These are phyloP conservation scores for Trichoderma brevicompactum DNA, from an alignment of 2,329 filamentous ascomycete genomes.

Conservation along the genomic window DNA sequence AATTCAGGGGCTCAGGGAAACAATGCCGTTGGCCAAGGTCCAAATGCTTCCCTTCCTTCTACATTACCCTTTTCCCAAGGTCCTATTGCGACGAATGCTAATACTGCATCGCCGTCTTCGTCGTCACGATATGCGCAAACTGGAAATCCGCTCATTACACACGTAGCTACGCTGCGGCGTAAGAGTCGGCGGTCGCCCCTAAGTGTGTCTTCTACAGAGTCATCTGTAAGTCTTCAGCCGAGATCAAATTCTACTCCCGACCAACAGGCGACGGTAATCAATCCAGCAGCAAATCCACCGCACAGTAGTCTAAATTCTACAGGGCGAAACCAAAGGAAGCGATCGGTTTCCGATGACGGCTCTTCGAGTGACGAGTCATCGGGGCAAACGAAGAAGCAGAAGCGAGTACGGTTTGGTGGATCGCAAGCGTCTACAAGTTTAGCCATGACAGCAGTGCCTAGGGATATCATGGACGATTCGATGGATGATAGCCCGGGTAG, in stretches of 20 bases:
- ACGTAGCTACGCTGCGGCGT: constrained; percentile 6
- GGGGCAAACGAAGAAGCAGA: neutral
- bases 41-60: neutral
- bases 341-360: neutral
- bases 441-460: neutral
- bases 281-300: neutral
- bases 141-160: constrained; percentile 6
- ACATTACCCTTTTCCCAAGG: neutral
- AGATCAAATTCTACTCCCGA: neutral
- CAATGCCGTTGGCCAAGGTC: neutral
- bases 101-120: neutral
- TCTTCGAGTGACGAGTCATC: neutral
- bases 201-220: neutral
- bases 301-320: neutral
- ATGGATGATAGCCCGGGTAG: neutral
- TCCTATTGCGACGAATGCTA: neutral
- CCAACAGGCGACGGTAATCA: neutral
- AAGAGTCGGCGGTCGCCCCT: constrained; percentile 8
- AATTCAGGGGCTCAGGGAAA: neutral
- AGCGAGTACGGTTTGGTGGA: neutral
- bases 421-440: neutral
- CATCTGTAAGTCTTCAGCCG: neutral
- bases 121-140: neutral
- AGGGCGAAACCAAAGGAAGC: neutral
- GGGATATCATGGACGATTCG: neutral